These are phyloP conservation scores for Claviceps africana DNA, from an alignment of 2,329 filamentous ascomycete genomes.

Conservation along the genomic window DNA sequence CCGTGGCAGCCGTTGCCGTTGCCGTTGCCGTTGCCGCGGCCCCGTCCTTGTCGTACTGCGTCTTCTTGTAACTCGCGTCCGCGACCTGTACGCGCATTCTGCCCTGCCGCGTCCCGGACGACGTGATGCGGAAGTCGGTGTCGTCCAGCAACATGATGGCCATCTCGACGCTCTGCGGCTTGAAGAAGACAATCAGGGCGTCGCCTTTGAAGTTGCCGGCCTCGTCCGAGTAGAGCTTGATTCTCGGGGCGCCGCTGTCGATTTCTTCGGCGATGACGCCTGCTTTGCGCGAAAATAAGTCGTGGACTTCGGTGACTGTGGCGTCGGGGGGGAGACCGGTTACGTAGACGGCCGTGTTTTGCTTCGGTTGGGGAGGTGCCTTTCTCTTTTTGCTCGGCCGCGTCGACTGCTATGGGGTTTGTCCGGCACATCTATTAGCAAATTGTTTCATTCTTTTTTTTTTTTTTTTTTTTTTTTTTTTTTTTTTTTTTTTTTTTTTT, in stretches of 20 bases:
- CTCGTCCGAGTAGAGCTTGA: slow-evolving; percentile 83
- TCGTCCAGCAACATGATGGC: slow-evolving; percentile 72
- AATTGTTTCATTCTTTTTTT: background rate
- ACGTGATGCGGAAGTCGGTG: slow-evolving; percentile 58
- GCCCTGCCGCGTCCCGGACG: slow-evolving; percentile 38
- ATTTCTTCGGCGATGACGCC: slow-evolving; percentile 92
- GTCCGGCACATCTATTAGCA: background rate
- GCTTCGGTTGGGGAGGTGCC: slow-evolving; percentile 34
- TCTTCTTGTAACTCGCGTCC: slow-evolving; percentile 84
- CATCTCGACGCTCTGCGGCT: slow-evolving; percentile 80
- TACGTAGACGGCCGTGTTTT: slow-evolving; percentile 88
- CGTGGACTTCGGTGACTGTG: slow-evolving; percentile 64
- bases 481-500: background rate
- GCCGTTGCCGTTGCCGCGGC: background rate
- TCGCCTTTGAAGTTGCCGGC: slow-evolving; percentile 84
- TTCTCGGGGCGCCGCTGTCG: slow-evolving; percentile 71
- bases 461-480: background rate
- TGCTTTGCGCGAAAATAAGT: slow-evolving; percentile 69
- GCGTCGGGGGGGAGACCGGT: slow-evolving; percentile 73
- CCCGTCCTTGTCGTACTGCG: slow-evolving; percentile 45
- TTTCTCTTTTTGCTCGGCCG: slow-evolving; percentile 33
- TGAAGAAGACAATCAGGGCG: slow-evolving; percentile 86
- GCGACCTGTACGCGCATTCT: slow-evolving; percentile 72
- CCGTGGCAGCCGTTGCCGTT: background rate
- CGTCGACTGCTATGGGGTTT: slow-evolving; percentile 2